Percentiles rank a stretch among this genome's conserved stretches.
Evolutionary conservation across 345 rosid genomes (phyloP).

Genomic region (Eucalyptus regnans): DNA sequence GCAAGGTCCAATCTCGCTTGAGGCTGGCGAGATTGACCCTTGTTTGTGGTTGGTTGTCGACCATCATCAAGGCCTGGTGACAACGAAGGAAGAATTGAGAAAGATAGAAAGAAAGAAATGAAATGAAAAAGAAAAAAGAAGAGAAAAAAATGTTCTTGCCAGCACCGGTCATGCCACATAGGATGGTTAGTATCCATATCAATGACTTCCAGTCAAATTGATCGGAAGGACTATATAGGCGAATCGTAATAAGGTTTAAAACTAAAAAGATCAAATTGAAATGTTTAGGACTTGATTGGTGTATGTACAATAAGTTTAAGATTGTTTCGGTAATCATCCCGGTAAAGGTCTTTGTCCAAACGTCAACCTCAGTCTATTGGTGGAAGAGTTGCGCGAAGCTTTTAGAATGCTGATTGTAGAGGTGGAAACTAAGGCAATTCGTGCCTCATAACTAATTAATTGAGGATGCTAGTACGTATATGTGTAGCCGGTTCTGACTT

Average conservation of each 20-base stretch:
- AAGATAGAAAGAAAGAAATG: too few species aligned
- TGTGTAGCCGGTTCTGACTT: neutral
- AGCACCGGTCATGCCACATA: accelerated
- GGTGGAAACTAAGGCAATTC: neutral
- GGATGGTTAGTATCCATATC: accelerated
- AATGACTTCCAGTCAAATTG: accelerated
- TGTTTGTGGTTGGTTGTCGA: neutral
- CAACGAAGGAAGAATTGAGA: neutral
- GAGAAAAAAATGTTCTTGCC: accelerated
- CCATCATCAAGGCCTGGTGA: accelerated
- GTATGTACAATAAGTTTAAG: accelerated
- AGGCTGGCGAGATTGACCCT: accelerated
- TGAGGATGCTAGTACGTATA: neutral
- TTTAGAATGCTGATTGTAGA: neutral
- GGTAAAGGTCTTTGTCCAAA: neutral
- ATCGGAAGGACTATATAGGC: accelerated
- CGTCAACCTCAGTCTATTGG: neutral
- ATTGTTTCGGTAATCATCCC: too few species aligned
- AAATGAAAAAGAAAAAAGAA: too few species aligned
- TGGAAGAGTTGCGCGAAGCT: neutral
- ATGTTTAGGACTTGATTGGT: too few species aligned
- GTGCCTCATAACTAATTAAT: neutral
- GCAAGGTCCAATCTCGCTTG: neutral
- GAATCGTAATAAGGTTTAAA: too few species aligned
- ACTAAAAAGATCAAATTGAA: accelerated